Percentiles rank a stretch among this genome's conserved stretches.
phyloP scores from a whole-genome alignment of 2,329 filamentous ascomycete genomes.

The Chrysoporthe cubensis region DNA sequence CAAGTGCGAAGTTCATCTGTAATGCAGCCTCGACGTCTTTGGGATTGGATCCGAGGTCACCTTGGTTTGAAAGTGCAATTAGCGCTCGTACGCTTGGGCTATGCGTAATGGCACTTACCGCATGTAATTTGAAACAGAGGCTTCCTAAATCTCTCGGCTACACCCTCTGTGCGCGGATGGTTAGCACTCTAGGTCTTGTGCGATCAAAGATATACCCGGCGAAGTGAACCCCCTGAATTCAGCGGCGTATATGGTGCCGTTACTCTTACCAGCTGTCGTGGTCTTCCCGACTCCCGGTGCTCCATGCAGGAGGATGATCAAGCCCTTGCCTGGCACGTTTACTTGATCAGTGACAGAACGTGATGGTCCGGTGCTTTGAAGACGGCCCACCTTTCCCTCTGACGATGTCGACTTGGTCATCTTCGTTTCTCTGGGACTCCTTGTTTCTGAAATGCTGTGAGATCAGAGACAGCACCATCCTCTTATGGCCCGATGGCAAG shows the following conservation, averaged over 20 bases:
- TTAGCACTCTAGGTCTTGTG: neutral
- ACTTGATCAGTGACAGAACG: too few species aligned
- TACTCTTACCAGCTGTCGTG: constrained; percentile 34
- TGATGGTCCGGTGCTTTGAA: neutral
- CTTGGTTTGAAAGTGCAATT: neutral
- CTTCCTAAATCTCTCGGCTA: constrained; percentile 32
- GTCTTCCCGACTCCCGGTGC: constrained; percentile 41
- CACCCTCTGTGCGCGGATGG: constrained; percentile 27
- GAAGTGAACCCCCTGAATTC: too few species aligned
- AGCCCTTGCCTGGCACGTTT: constrained; percentile 34
- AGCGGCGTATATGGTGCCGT: too few species aligned
- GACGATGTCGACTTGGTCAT: constrained; percentile 38
- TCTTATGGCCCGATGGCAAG: constrained; percentile 33
- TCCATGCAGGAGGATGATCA: constrained; percentile 40
- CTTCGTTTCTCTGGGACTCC: constrained; percentile 13
- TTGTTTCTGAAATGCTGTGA: constrained; percentile 40
- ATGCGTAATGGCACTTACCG: constrained; percentile 17
- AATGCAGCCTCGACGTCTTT: constrained; percentile 36
- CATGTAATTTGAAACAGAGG: constrained; percentile 31
- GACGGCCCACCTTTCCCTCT: constrained; percentile 38
- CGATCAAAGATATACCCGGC: neutral
- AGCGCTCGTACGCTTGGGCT: neutral
- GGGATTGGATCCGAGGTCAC: constrained; percentile 41
- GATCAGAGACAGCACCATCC: constrained; percentile 38
- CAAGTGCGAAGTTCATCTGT: constrained; percentile 30